Conservation (phyloP, 2,329 filamentous ascomycete species). For the Fusarium concolor region DNA sequence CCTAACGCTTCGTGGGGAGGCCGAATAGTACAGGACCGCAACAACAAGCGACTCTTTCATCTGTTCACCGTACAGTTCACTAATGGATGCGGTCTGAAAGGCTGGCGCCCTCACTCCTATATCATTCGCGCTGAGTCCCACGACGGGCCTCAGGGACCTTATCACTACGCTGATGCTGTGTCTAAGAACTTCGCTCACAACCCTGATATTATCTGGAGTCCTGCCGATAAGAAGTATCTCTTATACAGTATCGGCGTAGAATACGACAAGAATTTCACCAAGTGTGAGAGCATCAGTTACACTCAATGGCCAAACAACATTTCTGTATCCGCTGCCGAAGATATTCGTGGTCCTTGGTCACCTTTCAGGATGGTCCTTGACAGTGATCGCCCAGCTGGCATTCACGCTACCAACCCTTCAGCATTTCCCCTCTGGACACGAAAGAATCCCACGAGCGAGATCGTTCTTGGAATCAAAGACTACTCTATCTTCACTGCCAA, state of each 20-base stretch:
- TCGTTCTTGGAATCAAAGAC: constrained; percentile 24
- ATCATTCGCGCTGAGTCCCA: constrained; percentile 59
- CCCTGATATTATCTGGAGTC: constrained; percentile 58
- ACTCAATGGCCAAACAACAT: constrained; percentile 40
- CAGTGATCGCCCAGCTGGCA: constrained; percentile 18
- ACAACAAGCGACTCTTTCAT: constrained; percentile 55
- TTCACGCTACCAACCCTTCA: constrained; percentile 55
- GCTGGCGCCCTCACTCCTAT: constrained; percentile 60
- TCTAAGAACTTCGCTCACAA: constrained; percentile 60
- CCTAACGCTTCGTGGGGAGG: constrained; percentile 62
- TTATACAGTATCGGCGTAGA: constrained; percentile 57
- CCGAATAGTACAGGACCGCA: constrained; percentile 57
- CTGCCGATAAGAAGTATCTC: constrained; percentile 57
- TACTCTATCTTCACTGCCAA: constrained; percentile 23
- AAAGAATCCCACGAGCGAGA: constrained; percentile 4
- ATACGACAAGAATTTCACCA: constrained; percentile 1
- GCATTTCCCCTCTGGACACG: constrained; percentile 51
- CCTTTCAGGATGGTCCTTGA: constrained; percentile 22
- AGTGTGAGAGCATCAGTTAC: constrained; percentile 30
- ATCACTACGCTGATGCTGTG: constrained; percentile 55
- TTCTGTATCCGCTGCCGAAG: constrained; percentile 39
- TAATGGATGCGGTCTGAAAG: constrained; percentile 58
- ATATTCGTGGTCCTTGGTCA: constrained; percentile 37
- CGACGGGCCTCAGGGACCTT: constrained; percentile 58
- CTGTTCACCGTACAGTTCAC: constrained; percentile 59